Evolutionary conservation across 495 filamentous ascomycete species (phyloP), one percentile per base, ranked within the genome.

Genomic region (Tuber aestivum): DNA sequence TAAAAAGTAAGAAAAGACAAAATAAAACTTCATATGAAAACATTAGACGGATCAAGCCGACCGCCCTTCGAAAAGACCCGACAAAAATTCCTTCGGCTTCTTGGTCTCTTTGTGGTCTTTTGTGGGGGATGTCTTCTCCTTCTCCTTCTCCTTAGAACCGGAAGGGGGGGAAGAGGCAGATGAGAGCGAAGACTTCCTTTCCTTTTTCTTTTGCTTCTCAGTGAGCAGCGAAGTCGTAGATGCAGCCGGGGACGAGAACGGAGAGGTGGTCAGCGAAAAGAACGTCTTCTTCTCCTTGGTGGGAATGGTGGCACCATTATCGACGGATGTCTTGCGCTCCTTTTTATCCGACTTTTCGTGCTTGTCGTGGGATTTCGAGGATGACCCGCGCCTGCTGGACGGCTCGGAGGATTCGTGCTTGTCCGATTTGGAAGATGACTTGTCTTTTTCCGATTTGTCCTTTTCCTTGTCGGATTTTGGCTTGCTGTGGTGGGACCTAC

Each of bases 261-360:
- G 78, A 23, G 41, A 75, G 0, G 65, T 41, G 32, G 73, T 27
- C 48, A 70, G 70, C 20, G 32, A 37, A 50, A 75, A 75, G 38
- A 41, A 50, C n/a, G 72, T 70, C 6, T 79, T 77, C 72, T 75
- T 79, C 56, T 79, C 71, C 41, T 79, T 79, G 41, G 38, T 32
- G 27, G 56, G 56, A 35, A 27, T 65, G 20, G 27, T 1, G 27
- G 27, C n/a, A 7, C 56, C 27, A 12, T 27, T 18, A 0, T 65
- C 56, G 32, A 35, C 56, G 5, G 56, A 35, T 65, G 56, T 7
- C 56, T 65, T 65, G 32, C 44, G 48, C 27, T 73, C 72, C 35
- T 38, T 73, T 35, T 65, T 78, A 27, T 78, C 76, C 12, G 37
- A 77, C 56, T 69, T 77, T 37, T 78, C 77, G 20, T 72, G 44